Evolutionary conservation across 768 basidiomycete species (phyloP), one percentile per base, ranked within the genome.

Genomic region (Leccinum fibrillosum): DNA sequence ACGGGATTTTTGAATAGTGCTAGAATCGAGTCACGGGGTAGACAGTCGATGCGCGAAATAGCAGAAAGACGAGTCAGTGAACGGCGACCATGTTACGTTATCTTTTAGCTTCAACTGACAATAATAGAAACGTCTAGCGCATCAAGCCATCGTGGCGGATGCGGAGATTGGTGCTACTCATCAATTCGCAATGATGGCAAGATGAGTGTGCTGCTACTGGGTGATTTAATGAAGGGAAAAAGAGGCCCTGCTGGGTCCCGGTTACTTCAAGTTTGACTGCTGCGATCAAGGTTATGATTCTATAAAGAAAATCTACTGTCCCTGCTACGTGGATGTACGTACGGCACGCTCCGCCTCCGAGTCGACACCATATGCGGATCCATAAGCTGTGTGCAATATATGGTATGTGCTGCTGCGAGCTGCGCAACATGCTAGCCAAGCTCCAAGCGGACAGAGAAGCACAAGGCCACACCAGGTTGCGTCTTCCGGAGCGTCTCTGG

Each of bases 101-200:
- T 54, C 56, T 49, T 49, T 52, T 52, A 98, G 68, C 80, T 98
- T 48, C 94, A 96, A 75, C 28, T 28, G 28, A 28, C 88, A 94
- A 73, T 79, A 98, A 97, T 95, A 39, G 97, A 99, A 71, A 98
- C 94, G 28, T 95, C 94, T 42, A 97, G 97, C 56, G 97, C 97
- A 5, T 97, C 94, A 55, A 96, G 96, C 17, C 96, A 99, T 80
- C 97, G 98, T 10, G 28, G 2, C 28, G 28, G 28, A 30, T 11
- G 30, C 87, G 96, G 72, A 94, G 97, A 72, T 79, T 99, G 59
- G 96, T 34, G 13, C 1, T 34, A 34, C 97, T 52, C 96, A 99
- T 79, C 97, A 98, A 75, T 99, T 98, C 32, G 11, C 32, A 34
- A 34, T 79, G 97, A 96, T 75, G 97, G 97, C 68, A 99, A 99